A percentile compares a stretch with the other conserved stretches of the same genome.
Conservation (phyloP, 2,329 filamentous ascomycete species). For the Lojkania enalia region DNA sequence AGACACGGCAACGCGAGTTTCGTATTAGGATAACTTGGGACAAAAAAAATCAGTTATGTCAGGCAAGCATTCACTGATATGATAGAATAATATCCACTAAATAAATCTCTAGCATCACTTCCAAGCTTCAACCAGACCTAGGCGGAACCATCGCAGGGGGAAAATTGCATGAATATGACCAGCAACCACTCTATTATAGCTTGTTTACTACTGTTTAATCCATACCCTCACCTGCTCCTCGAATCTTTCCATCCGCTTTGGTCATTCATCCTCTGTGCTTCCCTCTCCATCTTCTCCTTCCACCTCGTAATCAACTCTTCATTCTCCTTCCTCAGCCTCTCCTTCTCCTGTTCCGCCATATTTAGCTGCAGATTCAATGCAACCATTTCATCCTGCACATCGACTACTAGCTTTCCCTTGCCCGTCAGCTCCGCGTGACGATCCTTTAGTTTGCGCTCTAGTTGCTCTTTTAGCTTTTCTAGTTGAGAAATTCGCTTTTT, state of each 20-base stretch:
- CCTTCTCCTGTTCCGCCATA: conserved; percentile 75
- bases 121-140: too few relatives aligned
- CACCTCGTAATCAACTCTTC: conserved; percentile 86
- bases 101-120: too few relatives aligned
- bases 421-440: conserved; percentile 81
- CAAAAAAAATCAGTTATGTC: too few relatives aligned
- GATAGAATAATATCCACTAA: too few relatives aligned
- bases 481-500: conserved; percentile 63
- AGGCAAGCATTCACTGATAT: too few relatives aligned
- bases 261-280: conserved; percentile 83
- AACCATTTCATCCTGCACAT: conserved; percentile 92
- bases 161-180: too few relatives aligned
- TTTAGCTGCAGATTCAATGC: conserved; percentile 85
- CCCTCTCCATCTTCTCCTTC: conserved; percentile 84
- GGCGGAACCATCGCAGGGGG: too few relatives aligned
- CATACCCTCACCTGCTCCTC: too few relatives aligned
- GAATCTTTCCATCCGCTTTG: conserved; percentile 15
- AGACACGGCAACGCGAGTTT: background rate
- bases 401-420: conserved; percentile 81
- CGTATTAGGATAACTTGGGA: too few relatives aligned
- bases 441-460: conserved; percentile 73
- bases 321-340: conserved; percentile 78
- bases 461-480: conserved; percentile 62
- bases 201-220: too few relatives aligned
- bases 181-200: too few relatives aligned